Evolutionary conservation across 495 filamentous ascomycete species (phyloP).

Genomic region (Tuber umbilicatum): DNA sequence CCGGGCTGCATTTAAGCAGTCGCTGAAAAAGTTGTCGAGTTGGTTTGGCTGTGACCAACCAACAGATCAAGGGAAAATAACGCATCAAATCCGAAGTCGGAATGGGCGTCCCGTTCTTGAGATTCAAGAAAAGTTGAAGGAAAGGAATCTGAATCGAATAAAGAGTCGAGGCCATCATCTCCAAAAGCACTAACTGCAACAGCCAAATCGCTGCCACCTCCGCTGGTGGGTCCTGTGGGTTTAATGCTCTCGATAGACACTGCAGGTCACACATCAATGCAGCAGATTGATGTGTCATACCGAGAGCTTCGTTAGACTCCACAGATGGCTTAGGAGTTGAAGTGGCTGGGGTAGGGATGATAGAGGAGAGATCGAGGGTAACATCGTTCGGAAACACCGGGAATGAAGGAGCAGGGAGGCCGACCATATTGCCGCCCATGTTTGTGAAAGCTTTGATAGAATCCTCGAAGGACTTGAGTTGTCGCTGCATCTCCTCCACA

Average conservation of each 20-base stretch:
- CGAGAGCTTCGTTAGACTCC: slow-evolving; percentile 56
- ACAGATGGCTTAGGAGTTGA: slow-evolving; percentile 25
- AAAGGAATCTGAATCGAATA: slow-evolving; percentile 40
- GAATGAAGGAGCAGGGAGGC: background rate
- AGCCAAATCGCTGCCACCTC: slow-evolving; percentile 28
- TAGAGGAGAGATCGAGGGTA: slow-evolving; percentile 53
- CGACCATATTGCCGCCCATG: slow-evolving; percentile 6
- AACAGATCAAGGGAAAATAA: slow-evolving; percentile 38
- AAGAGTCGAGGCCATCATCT: slow-evolving; percentile 36
- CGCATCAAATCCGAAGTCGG: slow-evolving; percentile 36
- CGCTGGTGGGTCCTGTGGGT: slow-evolving; percentile 16
- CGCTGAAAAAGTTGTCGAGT: slow-evolving; percentile 36
- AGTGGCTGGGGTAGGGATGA: slow-evolving; percentile 42
- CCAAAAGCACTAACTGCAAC: slow-evolving; percentile 38
- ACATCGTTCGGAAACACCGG: background rate
- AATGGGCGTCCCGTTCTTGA: slow-evolving; percentile 36
- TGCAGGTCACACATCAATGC: slow-evolving; percentile 99
- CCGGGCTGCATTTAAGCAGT: slow-evolving; percentile 39
- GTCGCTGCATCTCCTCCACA: slow-evolving; percentile 57
- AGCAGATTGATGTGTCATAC: slow-evolving; percentile 99
- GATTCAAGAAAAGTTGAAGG: slow-evolving; percentile 39
- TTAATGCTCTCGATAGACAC: slow-evolving; percentile 58
- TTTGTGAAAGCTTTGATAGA: slow-evolving; percentile 42
- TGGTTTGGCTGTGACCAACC: slow-evolving; percentile 39
- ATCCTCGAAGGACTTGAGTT: slow-evolving; percentile 51